Evolutionary conservation across 306 rosid genomes (phyloP).

Genomic region (Cucurbita ficifolia): DNA sequence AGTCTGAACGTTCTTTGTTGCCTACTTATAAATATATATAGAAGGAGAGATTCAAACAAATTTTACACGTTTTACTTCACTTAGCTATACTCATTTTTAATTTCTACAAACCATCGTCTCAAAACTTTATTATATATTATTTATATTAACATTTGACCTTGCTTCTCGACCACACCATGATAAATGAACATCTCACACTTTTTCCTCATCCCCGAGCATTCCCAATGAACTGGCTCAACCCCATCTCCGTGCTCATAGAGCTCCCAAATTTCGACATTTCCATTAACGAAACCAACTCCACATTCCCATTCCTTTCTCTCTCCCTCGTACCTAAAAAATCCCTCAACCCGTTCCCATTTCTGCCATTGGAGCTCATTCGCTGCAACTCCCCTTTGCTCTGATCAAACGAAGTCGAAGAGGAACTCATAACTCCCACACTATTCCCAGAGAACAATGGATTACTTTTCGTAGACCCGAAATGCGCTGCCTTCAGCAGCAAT

Average conservation of each 20-base stretch:
- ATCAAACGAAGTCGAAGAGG: background rate
- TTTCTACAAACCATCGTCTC: too few relatives aligned
- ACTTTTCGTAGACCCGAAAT: constrained; percentile 43
- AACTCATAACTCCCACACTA: constrained; percentile 34
- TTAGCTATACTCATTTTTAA: too few relatives aligned
- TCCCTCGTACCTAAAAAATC: background rate
- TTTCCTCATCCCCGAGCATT: background rate
- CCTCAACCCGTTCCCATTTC: constrained; percentile 1
- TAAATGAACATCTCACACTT: background rate
- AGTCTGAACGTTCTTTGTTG: too few relatives aligned
- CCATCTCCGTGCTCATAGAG: background rate
- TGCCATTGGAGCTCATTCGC: background rate
- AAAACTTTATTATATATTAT: too few relatives aligned
- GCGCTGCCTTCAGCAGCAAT: constrained; percentile 49
- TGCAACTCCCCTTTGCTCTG: background rate
- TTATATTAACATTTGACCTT: background rate
- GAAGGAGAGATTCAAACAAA: too few relatives aligned
- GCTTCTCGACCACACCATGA: background rate
- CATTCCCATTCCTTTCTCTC: background rate
- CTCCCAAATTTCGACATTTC: background rate
- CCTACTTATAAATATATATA: too few relatives aligned
- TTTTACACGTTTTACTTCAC: too few relatives aligned
- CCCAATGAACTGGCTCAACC: background rate
- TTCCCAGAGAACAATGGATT: constrained; percentile 23
- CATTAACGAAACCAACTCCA: background rate